Conservation (phyloP, 306 rosid genomes). For the Begonia peltatifolia region DNA sequence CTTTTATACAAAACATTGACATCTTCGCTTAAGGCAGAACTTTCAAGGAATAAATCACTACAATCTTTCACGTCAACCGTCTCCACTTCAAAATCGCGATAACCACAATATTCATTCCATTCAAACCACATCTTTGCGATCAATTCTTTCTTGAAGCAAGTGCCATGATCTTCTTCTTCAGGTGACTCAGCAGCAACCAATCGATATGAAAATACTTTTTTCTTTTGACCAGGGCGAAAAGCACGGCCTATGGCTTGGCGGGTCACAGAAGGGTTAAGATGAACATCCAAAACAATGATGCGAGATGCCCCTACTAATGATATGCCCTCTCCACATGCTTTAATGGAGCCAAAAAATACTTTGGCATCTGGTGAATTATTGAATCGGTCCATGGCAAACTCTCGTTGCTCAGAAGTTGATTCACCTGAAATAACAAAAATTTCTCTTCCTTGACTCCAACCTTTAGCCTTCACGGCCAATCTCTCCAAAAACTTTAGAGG, state of each 20-base stretch:
- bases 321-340: constrained; percentile 98
- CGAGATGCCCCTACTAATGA: constrained; percentile 95
- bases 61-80: constrained; percentile 41
- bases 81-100: constrained; percentile 34
- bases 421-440: constrained; percentile 80
- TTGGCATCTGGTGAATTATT: constrained; percentile 59
- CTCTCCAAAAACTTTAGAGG: constrained; percentile 79
- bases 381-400: constrained; percentile 68
- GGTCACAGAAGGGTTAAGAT: constrained; percentile 83
- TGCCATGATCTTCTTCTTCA: constrained; percentile 59
- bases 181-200: constrained; percentile 72
- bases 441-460: constrained; percentile 69
- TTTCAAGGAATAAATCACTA: constrained; percentile 57
- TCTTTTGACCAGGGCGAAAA: constrained; percentile 85
- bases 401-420: constrained; percentile 53
- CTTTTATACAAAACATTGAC: constrained; percentile 61
- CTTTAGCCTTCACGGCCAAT: constrained; percentile 38
- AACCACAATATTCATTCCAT: constrained; percentile 75
- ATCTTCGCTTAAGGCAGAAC: constrained; percentile 37
- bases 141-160: constrained; percentile 68
- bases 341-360: constrained; percentile 89
- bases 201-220: constrained; percentile 53
- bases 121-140: constrained; percentile 96
- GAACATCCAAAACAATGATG: constrained; percentile 64
- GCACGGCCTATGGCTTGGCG: constrained; percentile 98